A percentile compares a stretch with the other conserved stretches of the same genome.
These are phyloP conservation scores for Ampelomyces quisqualis DNA, from an alignment of 2,329 filamentous ascomycete species.

Conservation along the genomic window DNA sequence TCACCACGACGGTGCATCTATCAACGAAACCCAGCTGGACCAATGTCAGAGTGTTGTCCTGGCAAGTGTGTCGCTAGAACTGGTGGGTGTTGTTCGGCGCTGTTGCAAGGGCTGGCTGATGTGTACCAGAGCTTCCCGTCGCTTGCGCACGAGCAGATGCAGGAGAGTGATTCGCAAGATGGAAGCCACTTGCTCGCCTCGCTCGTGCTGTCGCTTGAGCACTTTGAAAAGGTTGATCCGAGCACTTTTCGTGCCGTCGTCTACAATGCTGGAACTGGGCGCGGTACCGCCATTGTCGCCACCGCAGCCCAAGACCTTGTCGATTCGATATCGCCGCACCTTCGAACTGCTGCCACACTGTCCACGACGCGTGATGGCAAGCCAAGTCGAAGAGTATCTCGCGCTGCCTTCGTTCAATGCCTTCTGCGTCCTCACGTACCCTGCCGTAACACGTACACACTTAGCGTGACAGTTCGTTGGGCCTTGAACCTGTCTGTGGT, in stretches of 20 bases:
- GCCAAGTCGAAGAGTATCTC: conserved; percentile 15
- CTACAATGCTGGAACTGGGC: conserved; percentile 15
- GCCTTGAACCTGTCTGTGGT: conserved; percentile 28
- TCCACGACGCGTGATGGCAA: conserved; percentile 20
- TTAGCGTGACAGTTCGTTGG: conserved; percentile 37
- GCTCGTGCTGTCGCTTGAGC: conserved; percentile 25
- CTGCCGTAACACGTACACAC: conserved; percentile 9
- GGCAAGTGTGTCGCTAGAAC: conserved; percentile 24
- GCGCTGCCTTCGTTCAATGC: conserved; percentile 32
- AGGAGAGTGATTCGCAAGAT: not conserved
- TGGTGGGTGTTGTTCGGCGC: conserved; percentile 22
- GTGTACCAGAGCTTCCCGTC: conserved; percentile 6
- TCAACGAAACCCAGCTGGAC: conserved; percentile 11
- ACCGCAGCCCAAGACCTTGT: conserved; percentile 15
- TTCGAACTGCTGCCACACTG: conserved; percentile 24
- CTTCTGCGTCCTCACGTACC: conserved; percentile 12
- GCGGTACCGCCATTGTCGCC: conserved; percentile 22
- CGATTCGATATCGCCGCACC: conserved; percentile 22
- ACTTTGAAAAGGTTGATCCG: conserved; percentile 15
- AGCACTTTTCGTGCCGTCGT: conserved; percentile 20
- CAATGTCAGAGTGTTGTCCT: conserved; percentile 31
- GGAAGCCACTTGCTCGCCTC: not conserved
- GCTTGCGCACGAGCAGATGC: conserved; percentile 1
- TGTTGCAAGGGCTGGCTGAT: conserved; percentile 5
- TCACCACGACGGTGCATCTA: conserved; percentile 7